phyloP scores from a whole-genome alignment of 139 green algal genomes.

The Asterochloris sp. region DNA sequence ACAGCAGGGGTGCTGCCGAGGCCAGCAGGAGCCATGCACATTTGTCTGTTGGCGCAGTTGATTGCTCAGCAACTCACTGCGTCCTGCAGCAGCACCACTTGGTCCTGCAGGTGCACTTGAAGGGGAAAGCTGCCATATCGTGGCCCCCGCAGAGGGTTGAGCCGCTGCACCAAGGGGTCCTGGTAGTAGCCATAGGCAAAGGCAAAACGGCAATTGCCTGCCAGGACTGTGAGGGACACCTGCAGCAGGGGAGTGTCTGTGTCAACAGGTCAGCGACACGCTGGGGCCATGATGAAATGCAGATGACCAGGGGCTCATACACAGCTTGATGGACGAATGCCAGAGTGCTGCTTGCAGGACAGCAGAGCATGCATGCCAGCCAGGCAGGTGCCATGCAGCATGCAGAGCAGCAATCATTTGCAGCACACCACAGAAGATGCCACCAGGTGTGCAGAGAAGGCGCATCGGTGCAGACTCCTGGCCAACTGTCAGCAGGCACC shows the following conservation, averaged over 20 bases:
- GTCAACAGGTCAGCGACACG: no score
- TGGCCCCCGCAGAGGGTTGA: conserved; percentile 7
- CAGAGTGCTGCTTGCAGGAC: not conserved
- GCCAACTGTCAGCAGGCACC: not conserved
- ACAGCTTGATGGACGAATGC: not conserved
- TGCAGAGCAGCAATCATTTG: not conserved
- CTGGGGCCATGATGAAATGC: not conserved
- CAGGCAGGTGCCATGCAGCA: not conserved
- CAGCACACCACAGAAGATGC: no score
- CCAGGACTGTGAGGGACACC: conserved; percentile 1
- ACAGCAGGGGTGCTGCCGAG: not conserved
- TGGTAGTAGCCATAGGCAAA: conserved; percentile 16
- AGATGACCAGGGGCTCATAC: not conserved
- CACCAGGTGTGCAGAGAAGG: no score
- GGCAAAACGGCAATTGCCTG: not conserved
- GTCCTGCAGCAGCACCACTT: not conserved
- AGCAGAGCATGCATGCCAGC: conserved; percentile 2
- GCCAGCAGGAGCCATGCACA: not conserved
- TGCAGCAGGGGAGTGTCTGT: not conserved
- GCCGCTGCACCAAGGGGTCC: not conserved
- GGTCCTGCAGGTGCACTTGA: conserved; percentile 12
- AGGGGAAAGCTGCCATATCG: conserved; percentile 27
- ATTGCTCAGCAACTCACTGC: not conserved
- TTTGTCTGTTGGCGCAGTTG: not conserved
- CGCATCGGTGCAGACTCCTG: no score